A percentile compares a stretch with the other conserved stretches of the same genome.
Conservation (phyloP, 257 asterid genomes). For the Voacanga thouarsii region DNA sequence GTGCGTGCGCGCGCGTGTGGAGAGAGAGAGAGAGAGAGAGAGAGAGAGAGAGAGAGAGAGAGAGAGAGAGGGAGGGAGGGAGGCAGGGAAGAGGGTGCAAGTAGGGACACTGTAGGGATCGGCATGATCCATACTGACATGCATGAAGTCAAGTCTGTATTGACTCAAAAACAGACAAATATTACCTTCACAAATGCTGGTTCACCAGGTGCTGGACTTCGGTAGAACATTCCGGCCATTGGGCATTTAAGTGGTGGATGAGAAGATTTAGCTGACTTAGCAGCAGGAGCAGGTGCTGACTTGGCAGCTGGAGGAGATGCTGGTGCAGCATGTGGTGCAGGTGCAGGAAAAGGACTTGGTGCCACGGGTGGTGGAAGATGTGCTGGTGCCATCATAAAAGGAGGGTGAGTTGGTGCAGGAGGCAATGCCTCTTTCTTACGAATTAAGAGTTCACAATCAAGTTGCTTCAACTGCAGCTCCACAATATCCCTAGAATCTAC, state of each 20-base stretch:
- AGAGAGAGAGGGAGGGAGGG: too few relatives aligned
- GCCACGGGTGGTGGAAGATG: slow-evolving; percentile 48
- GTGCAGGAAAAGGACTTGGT: slow-evolving; percentile 29
- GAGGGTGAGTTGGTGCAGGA: slow-evolving; percentile 57
- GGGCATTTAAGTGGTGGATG: slow-evolving; percentile 72
- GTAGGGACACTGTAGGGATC: background rate
- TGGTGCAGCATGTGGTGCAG: slow-evolving; percentile 47
- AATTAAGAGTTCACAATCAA: slow-evolving; percentile 66
- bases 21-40: too few relatives aligned
- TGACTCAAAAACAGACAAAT: background rate
- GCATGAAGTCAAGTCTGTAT: background rate
- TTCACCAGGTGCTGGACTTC: slow-evolving; percentile 83
- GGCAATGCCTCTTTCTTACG: slow-evolving; percentile 86
- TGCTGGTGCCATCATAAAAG: slow-evolving; percentile 46
- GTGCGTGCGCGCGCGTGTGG: too few relatives aligned
- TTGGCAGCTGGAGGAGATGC: slow-evolving; percentile 41
- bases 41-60: too few relatives aligned
- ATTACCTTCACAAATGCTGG: slow-evolving; percentile 80
- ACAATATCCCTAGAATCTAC: slow-evolving; percentile 84
- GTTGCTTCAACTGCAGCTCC: slow-evolving; percentile 77
- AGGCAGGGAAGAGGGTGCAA: too few relatives aligned
- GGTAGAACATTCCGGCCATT: slow-evolving; percentile 92
- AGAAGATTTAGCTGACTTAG: slow-evolving; percentile 58
- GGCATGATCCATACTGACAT: background rate
- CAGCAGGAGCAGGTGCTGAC: slow-evolving; percentile 37